These are phyloP conservation scores for Murraya paniculata DNA, from an alignment of 345 rosid genomes.

Conservation along the genomic window DNA sequence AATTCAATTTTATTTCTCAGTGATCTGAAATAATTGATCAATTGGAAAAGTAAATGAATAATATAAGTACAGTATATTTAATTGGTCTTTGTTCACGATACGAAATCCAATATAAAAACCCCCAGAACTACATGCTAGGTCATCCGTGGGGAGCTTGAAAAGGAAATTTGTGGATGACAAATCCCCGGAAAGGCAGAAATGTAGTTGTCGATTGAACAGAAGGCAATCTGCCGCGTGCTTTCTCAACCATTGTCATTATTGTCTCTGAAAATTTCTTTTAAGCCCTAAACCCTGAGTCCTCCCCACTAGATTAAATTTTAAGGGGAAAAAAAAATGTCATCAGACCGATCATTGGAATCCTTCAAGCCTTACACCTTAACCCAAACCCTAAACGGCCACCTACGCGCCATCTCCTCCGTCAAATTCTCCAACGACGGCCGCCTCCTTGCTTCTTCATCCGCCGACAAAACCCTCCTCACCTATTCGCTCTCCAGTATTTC, in stretches of 20 bases:
- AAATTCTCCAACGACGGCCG: slow-evolving; percentile 93
- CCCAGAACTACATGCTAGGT: no score
- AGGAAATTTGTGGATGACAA: neutral
- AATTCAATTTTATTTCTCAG: no score
- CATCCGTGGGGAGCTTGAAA: no score
- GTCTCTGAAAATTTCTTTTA: neutral
- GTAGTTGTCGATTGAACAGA: neutral
- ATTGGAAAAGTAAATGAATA: no score
- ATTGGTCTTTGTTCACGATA: no score
- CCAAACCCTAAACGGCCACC: slow-evolving; percentile 78
- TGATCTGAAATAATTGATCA: no score
- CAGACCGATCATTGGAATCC: slow-evolving; percentile 26
- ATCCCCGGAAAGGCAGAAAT: neutral
- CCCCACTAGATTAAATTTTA: neutral
- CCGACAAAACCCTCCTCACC: slow-evolving; percentile 74
- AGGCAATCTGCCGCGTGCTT: neutral
- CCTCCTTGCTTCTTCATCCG: slow-evolving; percentile 79
- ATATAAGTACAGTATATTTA: no score
- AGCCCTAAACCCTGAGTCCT: neutral
- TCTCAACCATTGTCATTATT: neutral
- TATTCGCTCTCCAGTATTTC: slow-evolving; percentile 50
- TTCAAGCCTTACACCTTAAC: slow-evolving; percentile 65
- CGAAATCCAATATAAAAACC: no score
- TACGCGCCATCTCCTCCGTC: slow-evolving; percentile 64
- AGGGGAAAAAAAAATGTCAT: slow-evolving; percentile 3